These are phyloP conservation scores for Aspergillus candidus DNA, from an alignment of 2,329 filamentous ascomycete genomes.

Conservation along the genomic window DNA sequence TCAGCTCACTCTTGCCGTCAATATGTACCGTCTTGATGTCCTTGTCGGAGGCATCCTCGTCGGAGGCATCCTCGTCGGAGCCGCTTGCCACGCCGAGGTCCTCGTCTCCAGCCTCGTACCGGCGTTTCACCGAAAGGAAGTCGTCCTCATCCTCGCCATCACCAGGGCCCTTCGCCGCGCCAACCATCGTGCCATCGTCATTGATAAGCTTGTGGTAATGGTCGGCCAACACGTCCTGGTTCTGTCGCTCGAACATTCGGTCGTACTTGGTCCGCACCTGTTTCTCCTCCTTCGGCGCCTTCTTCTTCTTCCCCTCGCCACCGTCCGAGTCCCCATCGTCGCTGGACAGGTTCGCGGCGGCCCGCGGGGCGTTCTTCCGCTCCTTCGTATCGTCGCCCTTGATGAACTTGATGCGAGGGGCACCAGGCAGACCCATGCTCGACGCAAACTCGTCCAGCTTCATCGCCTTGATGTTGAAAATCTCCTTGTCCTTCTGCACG, in stretches of 20 bases:
- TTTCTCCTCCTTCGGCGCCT: conserved; percentile 54
- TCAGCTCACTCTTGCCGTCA: conserved; percentile 59
- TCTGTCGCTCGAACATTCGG: conserved; percentile 94
- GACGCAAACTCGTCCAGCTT: conserved; percentile 79
- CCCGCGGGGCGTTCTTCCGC: conserved; percentile 77
- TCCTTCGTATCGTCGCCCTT: conserved; percentile 84
- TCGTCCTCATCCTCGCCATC: conserved; percentile 66
- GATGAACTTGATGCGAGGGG: conserved; percentile 86
- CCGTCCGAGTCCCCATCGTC: conserved; percentile 48
- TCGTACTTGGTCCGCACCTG: conserved; percentile 87
- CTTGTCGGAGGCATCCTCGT: conserved; percentile 34
- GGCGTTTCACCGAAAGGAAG: conserved; percentile 83
- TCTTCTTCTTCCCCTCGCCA: conserved; percentile 45
- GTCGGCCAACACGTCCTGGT: conserved; percentile 89
- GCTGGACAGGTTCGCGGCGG: conserved; percentile 55
- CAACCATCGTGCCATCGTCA: conserved; percentile 47
- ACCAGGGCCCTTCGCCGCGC: conserved; percentile 36
- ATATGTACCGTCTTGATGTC: conserved; percentile 45
- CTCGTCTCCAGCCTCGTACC: conserved; percentile 66
- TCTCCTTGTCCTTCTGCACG: conserved; percentile 83
- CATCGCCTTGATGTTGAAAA: conserved; percentile 78
- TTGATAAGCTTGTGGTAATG: conserved; percentile 85
- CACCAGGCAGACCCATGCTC: conserved; percentile 81
- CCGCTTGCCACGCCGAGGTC: conserved; percentile 34
- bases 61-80: conserved; percentile 34